Evolutionary conservation across 179 eudicot species (phyloP).

Genomic region (Vitellaria paradoxa): DNA sequence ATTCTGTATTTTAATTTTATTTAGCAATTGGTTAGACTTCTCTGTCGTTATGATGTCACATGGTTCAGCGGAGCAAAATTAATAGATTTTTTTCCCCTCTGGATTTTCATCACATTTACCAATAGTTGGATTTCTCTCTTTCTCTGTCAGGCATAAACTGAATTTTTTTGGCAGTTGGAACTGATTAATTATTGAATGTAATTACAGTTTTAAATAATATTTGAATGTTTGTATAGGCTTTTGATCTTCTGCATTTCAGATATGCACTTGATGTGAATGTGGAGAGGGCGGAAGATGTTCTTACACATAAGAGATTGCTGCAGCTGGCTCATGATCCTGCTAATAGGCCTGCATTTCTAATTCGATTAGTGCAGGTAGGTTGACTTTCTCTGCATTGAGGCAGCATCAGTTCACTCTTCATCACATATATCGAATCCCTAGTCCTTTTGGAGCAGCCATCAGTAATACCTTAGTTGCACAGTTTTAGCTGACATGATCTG

Average conservation of each 20-base stretch:
- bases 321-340: slow-evolving; percentile 85
- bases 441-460: background rate
- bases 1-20: too few relatives aligned
- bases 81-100: too few relatives aligned
- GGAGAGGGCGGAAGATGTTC: slow-evolving; percentile 97
- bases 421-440: background rate
- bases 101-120: background rate
- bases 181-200: background rate
- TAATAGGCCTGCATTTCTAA: slow-evolving; percentile 84
- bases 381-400: background rate
- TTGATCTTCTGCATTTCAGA: slow-evolving; percentile 37
- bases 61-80: background rate
- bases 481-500: background rate
- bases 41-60: background rate
- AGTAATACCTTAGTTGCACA: background rate
- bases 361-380: slow-evolving; percentile 90
- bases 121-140: background rate
- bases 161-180: background rate
- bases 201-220: background rate
- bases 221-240: background rate
- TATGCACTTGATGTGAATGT: slow-evolving; percentile 97
- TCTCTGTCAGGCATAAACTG: background rate
- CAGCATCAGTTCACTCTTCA: background rate
- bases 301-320: slow-evolving; percentile 70
- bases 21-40: background rate